Evolutionary conservation across 148 eudicot species (phyloP), one percentile per base, ranked within the genome.

Genomic region (Chenopodium quinoa): DNA sequence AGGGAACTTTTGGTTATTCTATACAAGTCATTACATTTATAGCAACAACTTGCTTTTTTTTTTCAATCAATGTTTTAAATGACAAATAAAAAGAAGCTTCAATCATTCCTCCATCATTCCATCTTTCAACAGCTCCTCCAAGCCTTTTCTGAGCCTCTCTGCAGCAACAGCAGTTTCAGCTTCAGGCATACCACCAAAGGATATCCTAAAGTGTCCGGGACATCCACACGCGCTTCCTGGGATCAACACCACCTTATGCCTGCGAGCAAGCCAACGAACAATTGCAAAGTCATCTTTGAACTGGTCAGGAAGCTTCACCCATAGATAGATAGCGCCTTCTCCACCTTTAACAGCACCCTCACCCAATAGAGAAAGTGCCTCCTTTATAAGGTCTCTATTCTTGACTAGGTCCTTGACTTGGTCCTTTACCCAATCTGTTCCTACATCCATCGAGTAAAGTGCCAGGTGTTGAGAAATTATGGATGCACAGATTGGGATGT

Each of bases 321-420:
- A 96, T 17, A 94, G 86, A 80, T 94, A 96, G 23, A 96, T 96
- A 7, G 99, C 98, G 7, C 99, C 99, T 91, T 96, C 99, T 83
- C 99, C 98, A 37, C 99, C 99, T 87, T 88, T 90, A 65, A 97
- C 93, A 0, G 94, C 82, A 56, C 84, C 91, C 23, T 90, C 75
- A 1, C 97, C 99, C 48, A 96, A 81, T 14, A 94, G 89, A 32
- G 95, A 88, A n/a, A 96, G 88, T 1, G 97, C 97, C 31, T 92
- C 91, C 66, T 73, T 75, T 29, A 96, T 81, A 48, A 94, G 74
- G 11, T 85, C 91, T 44, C 95, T 71, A 82, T 96, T 96, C 77
- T 86, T 90, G 48, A 86, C 89, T 2, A 94, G 91, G 73, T 87
- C 92, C 75, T 91, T 87, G 4, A 93, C 92, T 86, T 86, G 95